These are phyloP conservation scores for Lepiota venenata DNA, from an alignment of 768 basidiomycete species.

Conservation along the genomic window DNA sequence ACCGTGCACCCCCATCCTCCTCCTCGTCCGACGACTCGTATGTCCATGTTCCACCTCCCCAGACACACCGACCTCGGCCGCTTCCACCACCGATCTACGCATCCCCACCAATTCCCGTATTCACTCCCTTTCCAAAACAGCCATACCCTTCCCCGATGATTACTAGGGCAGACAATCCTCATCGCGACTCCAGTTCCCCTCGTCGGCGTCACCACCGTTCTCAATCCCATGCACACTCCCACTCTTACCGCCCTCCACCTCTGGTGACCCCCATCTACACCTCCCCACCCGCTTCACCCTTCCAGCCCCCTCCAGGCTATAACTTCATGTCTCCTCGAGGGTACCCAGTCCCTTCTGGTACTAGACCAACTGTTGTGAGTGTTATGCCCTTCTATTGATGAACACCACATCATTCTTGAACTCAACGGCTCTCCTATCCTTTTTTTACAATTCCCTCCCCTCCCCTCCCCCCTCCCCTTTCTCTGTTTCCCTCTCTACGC, in stretches of 20 bases:
- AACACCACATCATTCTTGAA: slow-evolving; percentile 1
- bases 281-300: slow-evolving; percentile 17
- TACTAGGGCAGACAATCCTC: neutral
- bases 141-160: neutral
- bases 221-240: slow-evolving; percentile 6
- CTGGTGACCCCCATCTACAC: slow-evolving; percentile 10
- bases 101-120: slow-evolving; percentile 14
- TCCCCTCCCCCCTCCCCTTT: slow-evolving; percentile 9
- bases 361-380: slow-evolving; percentile 22
- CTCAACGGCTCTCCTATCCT: neutral
- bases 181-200: neutral
- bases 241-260: slow-evolving; percentile 7
- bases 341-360: slow-evolving; percentile 16
- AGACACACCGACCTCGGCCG: slow-evolving; percentile 17
- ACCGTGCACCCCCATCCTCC: slow-evolving; percentile 12
- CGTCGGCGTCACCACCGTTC: slow-evolving; percentile 5
- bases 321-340: slow-evolving; percentile 21
- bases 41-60: slow-evolving; percentile 14
- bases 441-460: neutral
- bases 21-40: slow-evolving; percentile 22
- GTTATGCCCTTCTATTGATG: neutral
- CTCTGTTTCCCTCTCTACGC: neutral
- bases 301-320: slow-evolving; percentile 21
- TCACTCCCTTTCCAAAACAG: slow-evolving; percentile 8
- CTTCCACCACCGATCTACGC: slow-evolving; percentile 18